Evolutionary conservation across 352 stramenopile genomes (phyloP), one percentile per base, ranked within the genome.

Genomic region (Phytophthora nicotianae): DNA sequence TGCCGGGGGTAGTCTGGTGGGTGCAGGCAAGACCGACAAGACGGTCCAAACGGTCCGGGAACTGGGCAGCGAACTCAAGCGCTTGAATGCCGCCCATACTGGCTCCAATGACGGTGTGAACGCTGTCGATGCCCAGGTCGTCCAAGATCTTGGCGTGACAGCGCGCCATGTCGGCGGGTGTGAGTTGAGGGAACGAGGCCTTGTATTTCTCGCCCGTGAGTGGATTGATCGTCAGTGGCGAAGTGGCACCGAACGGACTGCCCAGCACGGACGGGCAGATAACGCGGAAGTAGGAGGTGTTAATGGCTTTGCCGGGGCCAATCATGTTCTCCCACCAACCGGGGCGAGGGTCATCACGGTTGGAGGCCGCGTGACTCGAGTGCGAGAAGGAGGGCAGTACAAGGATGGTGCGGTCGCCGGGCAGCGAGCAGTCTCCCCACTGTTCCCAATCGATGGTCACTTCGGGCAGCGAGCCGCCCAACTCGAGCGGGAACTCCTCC

Each of bases 261-360:
- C 89, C 89, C 42, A 97, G 78, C 16, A 90, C 83, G 0, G 83
- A 93, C 14, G 86, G 79, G 43, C 84, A 94, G 52, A 96, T 94
- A 29, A 97, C 88, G 37, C 85, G 86, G 52, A 95, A 97, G 70
- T 83, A 90, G 19, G 88, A 93, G 59, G 86, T 96, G 71, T 94
- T 93, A 69, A 96, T 93, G 55, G 81, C 81, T 47, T 91, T 90
- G 40, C 86, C 85, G 6, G 86, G 87, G 19, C 89, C 89, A 24
- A 97, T 81, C 78, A 96, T 91, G 67, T 93, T 89, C 55, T 94
- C 72, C 89, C 89, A 97, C 89, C 89, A 97, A 8, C 87, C 89
- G 0, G 86, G 83, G 13, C 86, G 74, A 7, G 85, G 80, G 54
- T 93, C 83, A 38, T 91, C 83, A 8, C 81, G 79, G 70, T 94